Percentiles rank a stretch among this genome's conserved stretches.
phyloP scores from a whole-genome alignment of 768 basidiomycete species.

The Neoboletus brunneissimus region DNA sequence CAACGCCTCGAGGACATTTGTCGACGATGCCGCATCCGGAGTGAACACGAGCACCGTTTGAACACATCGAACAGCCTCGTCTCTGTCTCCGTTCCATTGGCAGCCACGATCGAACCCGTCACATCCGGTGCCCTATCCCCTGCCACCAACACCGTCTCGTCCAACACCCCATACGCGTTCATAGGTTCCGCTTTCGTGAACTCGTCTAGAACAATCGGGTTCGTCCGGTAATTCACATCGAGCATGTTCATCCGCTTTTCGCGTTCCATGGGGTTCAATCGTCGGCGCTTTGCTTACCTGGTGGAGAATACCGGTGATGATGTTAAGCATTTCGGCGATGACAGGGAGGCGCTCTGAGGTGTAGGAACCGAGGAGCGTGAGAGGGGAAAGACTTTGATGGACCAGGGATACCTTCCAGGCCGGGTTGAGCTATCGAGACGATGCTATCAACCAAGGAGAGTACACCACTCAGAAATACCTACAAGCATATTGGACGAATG shows the following conservation, averaged over 20 bases:
- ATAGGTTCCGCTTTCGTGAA: conserved; percentile 13
- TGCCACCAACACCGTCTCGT: conserved; percentile 33
- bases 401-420: conserved; percentile 47
- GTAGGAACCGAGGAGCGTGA: conserved; percentile 40
- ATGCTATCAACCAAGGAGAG: background rate
- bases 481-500: conserved; percentile 39
- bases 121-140: conserved; percentile 49
- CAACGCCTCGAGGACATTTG: conserved; percentile 9
- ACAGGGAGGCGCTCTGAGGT: conserved; percentile 45
- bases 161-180: conserved; percentile 14
- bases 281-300: background rate
- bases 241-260: conserved; percentile 21
- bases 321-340: conserved; percentile 43
- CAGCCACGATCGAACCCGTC: conserved; percentile 25
- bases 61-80: conserved; percentile 27
- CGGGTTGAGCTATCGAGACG: conserved; percentile 36
- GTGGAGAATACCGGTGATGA: conserved; percentile 32
- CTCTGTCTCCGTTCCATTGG: background rate
- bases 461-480: conserved; percentile 12
- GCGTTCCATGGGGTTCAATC: background rate
- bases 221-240: conserved; percentile 37
- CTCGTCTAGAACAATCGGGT: conserved; percentile 38
- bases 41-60: conserved; percentile 31
- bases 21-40: background rate
- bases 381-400: conserved; percentile 34